phyloP scores from a whole-genome alignment of 1,284 basidiomycete genomes.

The Ceratobasidium sp. region DNA sequence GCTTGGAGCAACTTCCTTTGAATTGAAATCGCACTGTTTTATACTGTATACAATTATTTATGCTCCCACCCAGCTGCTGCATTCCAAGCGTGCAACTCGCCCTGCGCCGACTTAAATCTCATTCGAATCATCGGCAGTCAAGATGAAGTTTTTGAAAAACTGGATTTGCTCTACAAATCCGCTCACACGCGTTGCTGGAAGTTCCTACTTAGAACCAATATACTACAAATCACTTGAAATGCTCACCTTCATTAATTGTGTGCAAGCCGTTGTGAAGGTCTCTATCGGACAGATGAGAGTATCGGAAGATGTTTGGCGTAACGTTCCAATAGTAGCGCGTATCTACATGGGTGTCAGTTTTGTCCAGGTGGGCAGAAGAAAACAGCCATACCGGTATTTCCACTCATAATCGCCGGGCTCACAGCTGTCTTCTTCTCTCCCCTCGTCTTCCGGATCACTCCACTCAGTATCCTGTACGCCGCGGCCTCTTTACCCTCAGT shows the following conservation, averaged over 20 bases:
- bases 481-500: conserved; percentile 57
- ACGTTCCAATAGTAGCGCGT: conserved; percentile 68
- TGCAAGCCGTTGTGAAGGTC: conserved; percentile 62
- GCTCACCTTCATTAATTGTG: conserved; percentile 72
- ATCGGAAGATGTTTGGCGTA: conserved; percentile 68
- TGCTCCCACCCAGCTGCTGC: no score
- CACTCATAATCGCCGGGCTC: conserved; percentile 66
- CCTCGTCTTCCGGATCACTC: conserved; percentile 62
- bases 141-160: conserved; percentile 58
- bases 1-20: background rate
- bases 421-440: conserved; percentile 59
- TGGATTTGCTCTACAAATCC: conserved; percentile 55
- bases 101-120: conserved; percentile 15
- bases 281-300: conserved; percentile 55
- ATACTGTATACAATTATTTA: no score
- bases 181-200: conserved; percentile 47
- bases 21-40: background rate
- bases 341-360: conserved; percentile 56
- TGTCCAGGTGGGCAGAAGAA: background rate
- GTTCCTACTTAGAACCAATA: background rate
- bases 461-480: conserved; percentile 64
- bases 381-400: conserved; percentile 56
- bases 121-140: conserved; percentile 54
- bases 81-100: no score
- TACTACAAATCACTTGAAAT: conserved; percentile 20